Percentiles rank a stretch among this genome's conserved stretches.
phyloP scores from a whole-genome alignment of 352 stramenopile genomes.

The Thalassiosira delicatula region DNA sequence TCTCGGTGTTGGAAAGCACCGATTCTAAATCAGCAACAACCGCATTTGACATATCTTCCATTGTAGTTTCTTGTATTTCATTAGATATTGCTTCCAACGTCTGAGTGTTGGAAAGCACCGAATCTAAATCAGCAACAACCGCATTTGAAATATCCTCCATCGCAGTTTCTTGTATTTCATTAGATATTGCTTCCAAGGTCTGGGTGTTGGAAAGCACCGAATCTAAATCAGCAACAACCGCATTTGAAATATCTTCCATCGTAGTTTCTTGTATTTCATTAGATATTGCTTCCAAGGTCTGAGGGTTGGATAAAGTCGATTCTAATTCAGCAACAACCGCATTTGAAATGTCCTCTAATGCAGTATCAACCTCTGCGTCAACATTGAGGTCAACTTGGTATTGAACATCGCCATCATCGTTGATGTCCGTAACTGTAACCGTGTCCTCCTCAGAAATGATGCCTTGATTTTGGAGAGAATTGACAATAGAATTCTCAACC shows the following conservation, averaged over 20 bases:
- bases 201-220: background rate
- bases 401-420: constrained; percentile 21
- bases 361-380: background rate
- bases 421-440: constrained; percentile 22
- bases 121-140: background rate
- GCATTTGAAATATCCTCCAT: constrained; percentile 5
- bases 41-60: constrained; percentile 7
- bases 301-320: background rate
- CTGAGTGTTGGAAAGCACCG: background rate
- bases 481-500: constrained; percentile 25
- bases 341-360: constrained; percentile 9
- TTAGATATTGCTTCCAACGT: constrained; percentile 7
- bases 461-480: constrained; percentile 25
- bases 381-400: constrained; percentile 21
- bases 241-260: constrained; percentile 5
- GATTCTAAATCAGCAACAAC: background rate
- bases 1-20: background rate
- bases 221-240: background rate
- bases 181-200: constrained; percentile 1
- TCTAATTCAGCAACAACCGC: background rate
- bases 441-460: constrained; percentile 17
- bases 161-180: background rate
- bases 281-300: background rate
- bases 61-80: background rate
- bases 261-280: background rate